Conservation (phyloP, 1,139 yeast genomes). For the Taiozyma onychis region DNA sequence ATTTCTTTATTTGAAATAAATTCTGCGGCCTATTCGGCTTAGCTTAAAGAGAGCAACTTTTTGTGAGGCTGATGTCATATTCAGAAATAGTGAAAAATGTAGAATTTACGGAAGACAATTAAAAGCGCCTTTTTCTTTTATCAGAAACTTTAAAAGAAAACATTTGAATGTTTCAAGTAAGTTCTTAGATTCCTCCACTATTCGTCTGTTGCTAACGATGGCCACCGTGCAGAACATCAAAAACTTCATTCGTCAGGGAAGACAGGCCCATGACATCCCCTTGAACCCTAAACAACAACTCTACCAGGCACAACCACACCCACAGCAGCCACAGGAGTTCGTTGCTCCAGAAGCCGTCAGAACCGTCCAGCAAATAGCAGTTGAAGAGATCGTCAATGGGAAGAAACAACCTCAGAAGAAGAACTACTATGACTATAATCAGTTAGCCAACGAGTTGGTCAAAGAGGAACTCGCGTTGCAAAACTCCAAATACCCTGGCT, state of each 20-base stretch:
- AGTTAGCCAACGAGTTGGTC: slow-evolving; percentile 22
- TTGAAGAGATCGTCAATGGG: slow-evolving; percentile 2
- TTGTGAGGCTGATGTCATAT: background rate
- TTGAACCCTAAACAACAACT: background rate
- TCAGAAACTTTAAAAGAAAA: background rate
- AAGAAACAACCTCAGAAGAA: slow-evolving; percentile 3
- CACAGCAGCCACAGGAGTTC: background rate
- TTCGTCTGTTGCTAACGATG: slow-evolving; percentile 1
- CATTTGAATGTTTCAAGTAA: background rate
- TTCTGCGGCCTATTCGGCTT: background rate
- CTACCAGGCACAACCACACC: background rate
- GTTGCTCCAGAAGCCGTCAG: background rate
- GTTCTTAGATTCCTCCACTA: background rate
- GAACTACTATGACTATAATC: slow-evolving; percentile 20
- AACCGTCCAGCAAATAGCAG: background rate
- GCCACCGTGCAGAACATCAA: slow-evolving; percentile 45
- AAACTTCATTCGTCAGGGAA: slow-evolving; percentile 81
- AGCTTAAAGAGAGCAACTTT: background rate
- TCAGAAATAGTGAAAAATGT: background rate
- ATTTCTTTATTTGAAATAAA: no score
- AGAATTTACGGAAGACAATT: background rate
- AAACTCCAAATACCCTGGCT: slow-evolving; percentile 17
- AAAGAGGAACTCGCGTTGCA: slow-evolving; percentile 19
- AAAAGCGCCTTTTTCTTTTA: background rate
- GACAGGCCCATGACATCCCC: slow-evolving; percentile 44